phyloP scores from a whole-genome alignment of 2,329 filamentous ascomycete species.

The Karstenula rhodostoma region DNA sequence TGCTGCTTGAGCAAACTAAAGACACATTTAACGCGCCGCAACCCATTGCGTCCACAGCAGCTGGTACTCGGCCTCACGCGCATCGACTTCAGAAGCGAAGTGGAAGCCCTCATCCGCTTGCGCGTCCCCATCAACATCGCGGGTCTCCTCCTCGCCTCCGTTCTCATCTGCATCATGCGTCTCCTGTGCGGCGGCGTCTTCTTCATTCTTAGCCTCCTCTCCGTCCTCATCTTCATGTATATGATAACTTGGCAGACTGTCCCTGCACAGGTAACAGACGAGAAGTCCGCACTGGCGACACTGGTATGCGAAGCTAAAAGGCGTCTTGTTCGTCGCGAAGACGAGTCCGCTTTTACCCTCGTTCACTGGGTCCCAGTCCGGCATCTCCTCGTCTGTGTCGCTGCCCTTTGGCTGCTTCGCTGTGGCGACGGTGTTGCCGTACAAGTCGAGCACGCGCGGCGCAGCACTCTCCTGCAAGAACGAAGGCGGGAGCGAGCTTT shows the following conservation, averaged over 20 bases:
- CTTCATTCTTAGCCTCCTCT: slow-evolving; percentile 2
- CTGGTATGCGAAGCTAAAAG: slow-evolving; percentile 37
- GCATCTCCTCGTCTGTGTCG: slow-evolving; percentile 11
- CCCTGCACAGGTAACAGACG: slow-evolving; percentile 35
- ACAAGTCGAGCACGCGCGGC: slow-evolving; percentile 26
- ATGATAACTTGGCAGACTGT: neutral
- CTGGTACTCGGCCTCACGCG: too few relatives aligned
- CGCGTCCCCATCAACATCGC: neutral
- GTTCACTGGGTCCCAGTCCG: neutral
- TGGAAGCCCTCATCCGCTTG: neutral
- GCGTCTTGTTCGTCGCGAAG: slow-evolving; percentile 1
- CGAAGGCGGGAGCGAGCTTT: neutral
- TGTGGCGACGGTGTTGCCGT: slow-evolving; percentile 26
- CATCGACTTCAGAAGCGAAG: neutral
- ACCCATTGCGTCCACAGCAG: too few relatives aligned
- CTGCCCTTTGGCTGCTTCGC: slow-evolving; percentile 9
- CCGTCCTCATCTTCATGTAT: neutral
- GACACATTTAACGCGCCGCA: neutral
- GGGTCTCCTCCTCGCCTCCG: neutral
- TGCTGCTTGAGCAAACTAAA: neutral
- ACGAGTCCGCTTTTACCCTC: neutral
- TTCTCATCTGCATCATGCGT: too few relatives aligned
- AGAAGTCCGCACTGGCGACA: slow-evolving; percentile 33
- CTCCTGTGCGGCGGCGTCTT: too few relatives aligned
- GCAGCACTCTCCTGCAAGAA: neutral